phyloP scores from a whole-genome alignment of 345 rosid genomes.

The Anacardium occidentale region DNA sequence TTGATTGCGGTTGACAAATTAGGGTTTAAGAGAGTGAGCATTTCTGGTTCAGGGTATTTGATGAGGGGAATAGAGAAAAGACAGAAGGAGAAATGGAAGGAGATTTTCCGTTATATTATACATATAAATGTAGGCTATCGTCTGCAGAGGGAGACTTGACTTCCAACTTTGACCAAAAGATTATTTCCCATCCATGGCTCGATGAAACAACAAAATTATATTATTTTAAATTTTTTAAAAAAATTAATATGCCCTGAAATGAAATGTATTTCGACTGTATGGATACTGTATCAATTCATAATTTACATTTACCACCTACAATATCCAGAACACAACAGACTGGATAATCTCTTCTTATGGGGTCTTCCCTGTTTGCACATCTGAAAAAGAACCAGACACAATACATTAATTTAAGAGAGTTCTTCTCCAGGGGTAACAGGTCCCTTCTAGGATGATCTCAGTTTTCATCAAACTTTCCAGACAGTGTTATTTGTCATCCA shows the following conservation, averaged over 20 bases:
- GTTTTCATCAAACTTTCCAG: neutral
- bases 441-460: slow-evolving; percentile 19
- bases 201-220: too few species aligned
- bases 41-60: neutral
- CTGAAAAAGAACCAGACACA: neutral
- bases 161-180: too few species aligned
- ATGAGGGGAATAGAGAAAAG: neutral
- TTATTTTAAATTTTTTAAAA: too few species aligned
- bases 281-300: slow-evolving; percentile 10
- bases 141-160: neutral
- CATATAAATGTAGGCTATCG: neutral
- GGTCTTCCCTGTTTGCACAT: slow-evolving; percentile 7
- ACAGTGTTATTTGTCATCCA: slow-evolving; percentile 43
- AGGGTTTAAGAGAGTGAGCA: slow-evolving; percentile 1
- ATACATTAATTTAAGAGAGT: neutral
- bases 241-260: slow-evolving; percentile 17
- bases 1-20: neutral
- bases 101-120: neutral
- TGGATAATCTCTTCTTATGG: slow-evolving; percentile 18
- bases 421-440: slow-evolving; percentile 15
- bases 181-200: too few species aligned
- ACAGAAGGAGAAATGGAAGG: neutral
- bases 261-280: slow-evolving; percentile 5
- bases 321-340: slow-evolving; percentile 12
- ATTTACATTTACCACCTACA: slow-evolving; percentile 27